A percentile compares a stretch with the other conserved stretches of the same genome.
phyloP scores from a whole-genome alignment of 306 rosid species.

The Vigna trinervia region DNA sequence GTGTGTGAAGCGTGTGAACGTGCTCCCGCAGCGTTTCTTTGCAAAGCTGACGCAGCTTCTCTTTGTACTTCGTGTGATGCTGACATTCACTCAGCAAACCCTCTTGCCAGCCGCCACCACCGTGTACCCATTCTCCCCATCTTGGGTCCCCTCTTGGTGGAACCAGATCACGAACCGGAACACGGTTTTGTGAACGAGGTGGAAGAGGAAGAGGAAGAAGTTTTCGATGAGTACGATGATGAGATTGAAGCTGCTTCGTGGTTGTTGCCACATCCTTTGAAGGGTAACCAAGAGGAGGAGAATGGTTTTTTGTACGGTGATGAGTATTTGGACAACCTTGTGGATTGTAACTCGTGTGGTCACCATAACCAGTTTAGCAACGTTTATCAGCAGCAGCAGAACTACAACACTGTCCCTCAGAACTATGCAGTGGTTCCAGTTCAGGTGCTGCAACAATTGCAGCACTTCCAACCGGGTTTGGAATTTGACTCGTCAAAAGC shows the following conservation, averaged over 20 bases:
- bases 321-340: slow-evolving; percentile 69
- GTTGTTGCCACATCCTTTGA: slow-evolving; percentile 66
- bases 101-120: slow-evolving; percentile 80
- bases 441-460: slow-evolving; percentile 27
- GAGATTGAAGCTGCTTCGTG: slow-evolving; percentile 83
- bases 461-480: slow-evolving; percentile 57
- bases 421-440: slow-evolving; percentile 60
- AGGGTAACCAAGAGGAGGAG: slow-evolving; percentile 20
- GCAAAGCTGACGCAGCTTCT: slow-evolving; percentile 81
- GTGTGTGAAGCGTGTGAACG: slow-evolving; percentile 83
- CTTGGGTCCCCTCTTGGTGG: slow-evolving; percentile 21
- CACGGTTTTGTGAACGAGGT: neutral
- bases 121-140: slow-evolving; percentile 69
- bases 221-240: slow-evolving; percentile 50
- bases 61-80: slow-evolving; percentile 84
- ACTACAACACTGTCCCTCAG: neutral
- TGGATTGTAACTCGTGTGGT: slow-evolving; percentile 61
- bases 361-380: slow-evolving; percentile 36
- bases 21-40: slow-evolving; percentile 68
- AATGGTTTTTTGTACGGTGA: slow-evolving; percentile 54
- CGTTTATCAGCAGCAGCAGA: slow-evolving; percentile 37
- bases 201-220: slow-evolving; percentile 47
- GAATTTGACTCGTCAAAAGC: slow-evolving; percentile 64
- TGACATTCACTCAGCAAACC: slow-evolving; percentile 79
- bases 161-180: neutral